Evolutionary conservation across 2,329 filamentous ascomycete genomes (phyloP).

Genomic region (Aspergillus cejpii): DNA sequence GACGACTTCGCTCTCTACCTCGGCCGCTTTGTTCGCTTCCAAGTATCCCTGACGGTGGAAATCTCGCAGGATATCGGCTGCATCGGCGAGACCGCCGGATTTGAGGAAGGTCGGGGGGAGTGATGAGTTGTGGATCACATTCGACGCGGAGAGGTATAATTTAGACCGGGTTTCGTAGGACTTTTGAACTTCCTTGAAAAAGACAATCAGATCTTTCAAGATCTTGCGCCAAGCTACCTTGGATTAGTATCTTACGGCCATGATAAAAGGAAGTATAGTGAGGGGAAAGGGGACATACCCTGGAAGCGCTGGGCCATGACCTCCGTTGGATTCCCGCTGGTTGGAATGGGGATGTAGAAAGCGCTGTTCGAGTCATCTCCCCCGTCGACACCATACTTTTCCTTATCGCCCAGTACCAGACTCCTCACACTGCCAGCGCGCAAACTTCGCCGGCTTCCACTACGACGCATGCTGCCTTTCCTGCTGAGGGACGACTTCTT

Average conservation of each 20-base stretch:
- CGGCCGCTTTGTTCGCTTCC: conserved; percentile 80
- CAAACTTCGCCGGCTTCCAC: conserved; percentile 71
- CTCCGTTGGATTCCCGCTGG: conserved; percentile 79
- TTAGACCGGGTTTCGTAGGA: conserved; percentile 85
- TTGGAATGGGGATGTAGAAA: conserved; percentile 85
- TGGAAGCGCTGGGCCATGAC: conserved; percentile 81
- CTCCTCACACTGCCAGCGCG: conserved; percentile 82
- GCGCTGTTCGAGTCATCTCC: conserved; percentile 68
- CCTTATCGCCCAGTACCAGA: conserved; percentile 61
- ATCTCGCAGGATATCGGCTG: conserved; percentile 68
- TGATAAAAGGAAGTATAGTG: conserved; percentile 2
- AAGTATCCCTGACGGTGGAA: conserved; percentile 74
- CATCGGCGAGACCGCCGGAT: conserved; percentile 81
- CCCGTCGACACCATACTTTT: conserved; percentile 40
- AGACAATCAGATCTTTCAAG: conserved; percentile 86
- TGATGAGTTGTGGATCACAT: conserved; percentile 72
- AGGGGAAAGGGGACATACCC: conserved; percentile 50
- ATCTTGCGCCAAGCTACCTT: conserved; percentile 81
- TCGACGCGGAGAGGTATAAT: conserved; percentile 71
- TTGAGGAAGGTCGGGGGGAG: conserved; percentile 69
- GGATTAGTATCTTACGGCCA: conserved; percentile 10
- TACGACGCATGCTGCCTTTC: conserved; percentile 67
- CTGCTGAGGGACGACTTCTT: conserved; percentile 77
- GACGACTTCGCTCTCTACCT: conserved; percentile 89
- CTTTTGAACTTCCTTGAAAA: conserved; percentile 84